Conservation (phyloP, 2,329 filamentous ascomycete genomes). For the Fonsecaea erecta region DNA sequence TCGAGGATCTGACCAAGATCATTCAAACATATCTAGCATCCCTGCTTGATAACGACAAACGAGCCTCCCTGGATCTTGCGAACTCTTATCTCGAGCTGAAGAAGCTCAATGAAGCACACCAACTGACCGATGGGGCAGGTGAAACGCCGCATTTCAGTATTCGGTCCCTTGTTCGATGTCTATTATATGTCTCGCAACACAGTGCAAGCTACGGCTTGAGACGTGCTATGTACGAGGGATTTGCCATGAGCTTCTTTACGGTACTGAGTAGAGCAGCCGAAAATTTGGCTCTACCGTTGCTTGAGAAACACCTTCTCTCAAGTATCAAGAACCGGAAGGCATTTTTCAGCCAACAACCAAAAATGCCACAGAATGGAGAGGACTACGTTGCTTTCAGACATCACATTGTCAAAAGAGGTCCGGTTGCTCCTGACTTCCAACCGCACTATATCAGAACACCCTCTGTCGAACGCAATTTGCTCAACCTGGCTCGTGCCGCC, state of each 20-base stretch:
- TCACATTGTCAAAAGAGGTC: constrained; percentile 86
- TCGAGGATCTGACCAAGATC: constrained; percentile 84
- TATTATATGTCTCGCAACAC: constrained; percentile 87
- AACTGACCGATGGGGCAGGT: constrained; percentile 89
- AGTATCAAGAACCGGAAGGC: constrained; percentile 71
- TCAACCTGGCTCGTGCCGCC: constrained; percentile 90
- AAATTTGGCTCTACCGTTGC: constrained; percentile 74
- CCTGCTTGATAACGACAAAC: constrained; percentile 71
- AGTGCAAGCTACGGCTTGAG: constrained; percentile 82
- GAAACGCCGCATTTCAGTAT: constrained; percentile 97
- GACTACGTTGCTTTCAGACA: constrained; percentile 84
- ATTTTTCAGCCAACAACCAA: constrained; percentile 77
- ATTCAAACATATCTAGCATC: constrained; percentile 85
- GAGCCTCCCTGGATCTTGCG: constrained; percentile 78
- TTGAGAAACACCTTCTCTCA: constrained; percentile 78
- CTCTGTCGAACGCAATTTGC: constrained; percentile 90
- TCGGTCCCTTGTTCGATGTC: constrained; percentile 84
- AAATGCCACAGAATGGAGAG: constrained; percentile 74
- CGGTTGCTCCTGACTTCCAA: constrained; percentile 68
- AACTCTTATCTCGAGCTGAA: constrained; percentile 89
- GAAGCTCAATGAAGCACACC: constrained; percentile 76
- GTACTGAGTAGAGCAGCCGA: constrained; percentile 83
- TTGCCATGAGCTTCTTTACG: constrained; percentile 97
- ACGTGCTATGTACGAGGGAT: constrained; percentile 88
- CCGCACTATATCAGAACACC: constrained; percentile 94